Evolutionary conservation across 257 asterid species (phyloP).

Genomic region (Nicotiana tomentosiformis): DNA sequence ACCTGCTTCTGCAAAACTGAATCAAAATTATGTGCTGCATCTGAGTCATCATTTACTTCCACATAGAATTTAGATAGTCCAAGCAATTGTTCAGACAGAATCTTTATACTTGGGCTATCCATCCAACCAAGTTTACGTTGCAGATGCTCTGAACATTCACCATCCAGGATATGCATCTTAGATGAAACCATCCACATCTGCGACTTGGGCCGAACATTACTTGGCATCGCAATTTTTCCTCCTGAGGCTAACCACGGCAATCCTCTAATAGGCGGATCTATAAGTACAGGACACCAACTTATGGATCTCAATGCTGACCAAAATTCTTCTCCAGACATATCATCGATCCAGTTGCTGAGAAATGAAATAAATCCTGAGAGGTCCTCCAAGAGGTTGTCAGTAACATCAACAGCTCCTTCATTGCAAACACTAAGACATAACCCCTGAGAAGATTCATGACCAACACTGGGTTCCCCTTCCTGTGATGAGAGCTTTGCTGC

Average conservation of each 20-base stretch:
- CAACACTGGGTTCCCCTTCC: conserved; percentile 32
- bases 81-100: conserved; percentile 63
- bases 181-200: conserved; percentile 91
- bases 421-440: conserved; percentile 30
- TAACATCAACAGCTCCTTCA: conserved; percentile 33
- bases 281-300: conserved; percentile 85
- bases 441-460: conserved; percentile 25
- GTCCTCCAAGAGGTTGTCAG: conserved; percentile 32
- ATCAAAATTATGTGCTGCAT: conserved; percentile 22
- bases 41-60: conserved; percentile 32
- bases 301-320: conserved; percentile 63
- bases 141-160: conserved; percentile 62
- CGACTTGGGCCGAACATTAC: conserved; percentile 64
- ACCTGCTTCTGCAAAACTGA: conserved; percentile 63
- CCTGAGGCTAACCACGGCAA: conserved; percentile 72
- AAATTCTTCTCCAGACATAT: conserved; percentile 51
- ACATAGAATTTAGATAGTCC: conserved; percentile 55
- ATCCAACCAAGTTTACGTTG: conserved; percentile 80
- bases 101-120: conserved; percentile 43
- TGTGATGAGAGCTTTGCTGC: conserved; percentile 38
- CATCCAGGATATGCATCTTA: conserved; percentile 65
- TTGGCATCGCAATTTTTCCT: conserved; percentile 56
- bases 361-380: conserved; percentile 32
- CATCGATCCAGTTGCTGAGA: conserved; percentile 49
- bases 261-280: conserved; percentile 59